Percentiles rank a stretch among this genome's conserved stretches.
phyloP scores from a whole-genome alignment of 2,329 filamentous ascomycete genomes.

The Tolypocladium sp. region DNA sequence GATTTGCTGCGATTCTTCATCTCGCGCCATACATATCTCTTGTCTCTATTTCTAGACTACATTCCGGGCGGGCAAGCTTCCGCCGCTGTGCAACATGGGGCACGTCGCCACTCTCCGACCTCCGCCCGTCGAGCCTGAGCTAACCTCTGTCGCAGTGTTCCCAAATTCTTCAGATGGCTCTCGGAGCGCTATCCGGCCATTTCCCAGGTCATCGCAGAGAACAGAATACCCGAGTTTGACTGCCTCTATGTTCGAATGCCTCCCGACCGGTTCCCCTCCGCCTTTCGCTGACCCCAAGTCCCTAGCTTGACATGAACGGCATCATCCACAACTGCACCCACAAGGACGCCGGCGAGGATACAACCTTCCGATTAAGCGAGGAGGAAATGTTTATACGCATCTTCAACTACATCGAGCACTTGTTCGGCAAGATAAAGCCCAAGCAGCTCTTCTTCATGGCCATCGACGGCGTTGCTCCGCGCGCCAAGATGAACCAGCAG shows the following conservation, averaged over 20 bases:
- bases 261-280: neutral
- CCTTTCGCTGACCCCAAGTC: slow-evolving; percentile 11
- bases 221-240: slow-evolving; percentile 97
- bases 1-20: neutral
- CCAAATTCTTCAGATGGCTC: slow-evolving; percentile 98
- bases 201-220: slow-evolving; percentile 96
- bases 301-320: slow-evolving; percentile 88
- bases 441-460: slow-evolving; percentile 99
- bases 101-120: slow-evolving; percentile 5
- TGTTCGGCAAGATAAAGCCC: slow-evolving; percentile 98
- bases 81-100: slow-evolving; percentile 17
- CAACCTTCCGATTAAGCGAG: slow-evolving; percentile 86
- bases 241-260: slow-evolving; percentile 66
- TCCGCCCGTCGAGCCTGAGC: neutral
- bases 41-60: neutral
- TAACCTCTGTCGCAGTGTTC: slow-evolving; percentile 38
- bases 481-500: slow-evolving; percentile 99
- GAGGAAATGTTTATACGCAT: slow-evolving; percentile 99
- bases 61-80: neutral
- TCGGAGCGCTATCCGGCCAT: slow-evolving; percentile 98
- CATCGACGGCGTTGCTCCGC: slow-evolving; percentile 92
- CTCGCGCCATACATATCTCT: neutral
- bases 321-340: slow-evolving; percentile 99
- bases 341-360: slow-evolving; percentile 79
- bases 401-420: slow-evolving; percentile 98